These are phyloP conservation scores for Sphagnurus paluster DNA, from an alignment of 1,284 basidiomycete genomes.

Conservation along the genomic window DNA sequence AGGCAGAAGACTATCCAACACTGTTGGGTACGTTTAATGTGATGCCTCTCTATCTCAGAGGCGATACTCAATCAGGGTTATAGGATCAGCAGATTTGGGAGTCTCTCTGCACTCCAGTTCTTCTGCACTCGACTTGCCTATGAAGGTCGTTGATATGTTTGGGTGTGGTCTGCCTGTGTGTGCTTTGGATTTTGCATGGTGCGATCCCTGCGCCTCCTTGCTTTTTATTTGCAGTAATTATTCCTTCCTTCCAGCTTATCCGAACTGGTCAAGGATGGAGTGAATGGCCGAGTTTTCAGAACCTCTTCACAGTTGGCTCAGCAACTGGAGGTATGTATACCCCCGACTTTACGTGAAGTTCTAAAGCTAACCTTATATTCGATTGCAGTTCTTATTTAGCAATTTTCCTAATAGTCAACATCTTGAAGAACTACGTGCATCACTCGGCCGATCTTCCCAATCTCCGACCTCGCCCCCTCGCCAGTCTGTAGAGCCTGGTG, in stretches of 20 bases:
- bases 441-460: conserved; percentile 33
- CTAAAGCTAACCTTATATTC: not conserved
- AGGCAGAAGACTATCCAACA: conserved; percentile 84
- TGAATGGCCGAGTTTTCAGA: conserved; percentile 83
- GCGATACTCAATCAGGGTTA: conserved; percentile 2
- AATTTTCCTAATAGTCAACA: conserved; percentile 58
- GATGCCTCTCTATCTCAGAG: not conserved
- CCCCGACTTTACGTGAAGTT: not conserved
- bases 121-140: conserved; percentile 91
- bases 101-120: conserved; percentile 91
- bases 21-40: conserved; percentile 60
- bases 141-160: conserved; percentile 99
- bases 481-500: conserved; percentile 12
- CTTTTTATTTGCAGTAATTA: conserved; percentile 10
- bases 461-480: conserved; percentile 18
- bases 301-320: conserved; percentile 68
- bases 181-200: conserved; percentile 88
- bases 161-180: conserved; percentile 94
- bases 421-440: conserved; percentile 51
- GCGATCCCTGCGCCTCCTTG: conserved; percentile 22
- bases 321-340: conserved; percentile 66
- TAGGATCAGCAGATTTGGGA: conserved; percentile 91
- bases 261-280: conserved; percentile 83
- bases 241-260: conserved; percentile 65
- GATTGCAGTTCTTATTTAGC: conserved; percentile 51